Conservation (phyloP, 805 yeast species). For the Ogataea populi-albae region DNA sequence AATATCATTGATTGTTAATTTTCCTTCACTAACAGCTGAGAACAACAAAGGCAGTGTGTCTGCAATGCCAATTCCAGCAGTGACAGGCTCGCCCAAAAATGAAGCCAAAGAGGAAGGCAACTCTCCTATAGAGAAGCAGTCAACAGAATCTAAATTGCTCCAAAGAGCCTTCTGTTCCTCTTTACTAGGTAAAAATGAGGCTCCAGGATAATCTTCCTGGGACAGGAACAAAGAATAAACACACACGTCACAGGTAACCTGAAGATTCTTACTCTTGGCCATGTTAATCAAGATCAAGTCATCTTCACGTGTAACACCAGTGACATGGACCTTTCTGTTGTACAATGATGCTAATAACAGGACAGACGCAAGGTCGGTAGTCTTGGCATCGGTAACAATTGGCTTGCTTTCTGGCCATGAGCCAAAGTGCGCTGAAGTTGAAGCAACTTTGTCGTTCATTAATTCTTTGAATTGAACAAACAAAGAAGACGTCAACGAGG, state of each 20-base stretch:
- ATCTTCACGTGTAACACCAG: conserved; percentile 76
- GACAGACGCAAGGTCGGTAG: conserved; percentile 90
- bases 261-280: conserved; percentile 78
- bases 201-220: conserved; percentile 67
- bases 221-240: conserved; percentile 75
- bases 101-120: conserved; percentile 71
- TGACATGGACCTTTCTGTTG: conserved; percentile 80
- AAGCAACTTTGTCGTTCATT: conserved; percentile 65
- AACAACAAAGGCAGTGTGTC: conserved; percentile 81
- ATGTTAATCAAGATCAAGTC: conserved; percentile 81
- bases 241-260: conserved; percentile 87
- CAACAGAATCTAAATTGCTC: conserved; percentile 69
- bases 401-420: conserved; percentile 84
- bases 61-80: conserved; percentile 72
- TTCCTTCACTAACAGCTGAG: conserved; percentile 73
- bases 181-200: conserved; percentile 71
- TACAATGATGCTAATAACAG: conserved; percentile 85
- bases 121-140: conserved; percentile 83
- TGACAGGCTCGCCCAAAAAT: conserved; percentile 56
- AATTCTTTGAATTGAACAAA: conserved; percentile 78
- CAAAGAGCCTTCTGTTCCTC: conserved; percentile 82
- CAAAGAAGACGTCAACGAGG: conserved; percentile 70
- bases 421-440: conserved; percentile 74
- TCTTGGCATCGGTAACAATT: conserved; percentile 86
- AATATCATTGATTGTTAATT: conserved; percentile 70